Conservation (phyloP, 176 grass and related monocot genomes). For the Oryza meyeriana region DNA sequence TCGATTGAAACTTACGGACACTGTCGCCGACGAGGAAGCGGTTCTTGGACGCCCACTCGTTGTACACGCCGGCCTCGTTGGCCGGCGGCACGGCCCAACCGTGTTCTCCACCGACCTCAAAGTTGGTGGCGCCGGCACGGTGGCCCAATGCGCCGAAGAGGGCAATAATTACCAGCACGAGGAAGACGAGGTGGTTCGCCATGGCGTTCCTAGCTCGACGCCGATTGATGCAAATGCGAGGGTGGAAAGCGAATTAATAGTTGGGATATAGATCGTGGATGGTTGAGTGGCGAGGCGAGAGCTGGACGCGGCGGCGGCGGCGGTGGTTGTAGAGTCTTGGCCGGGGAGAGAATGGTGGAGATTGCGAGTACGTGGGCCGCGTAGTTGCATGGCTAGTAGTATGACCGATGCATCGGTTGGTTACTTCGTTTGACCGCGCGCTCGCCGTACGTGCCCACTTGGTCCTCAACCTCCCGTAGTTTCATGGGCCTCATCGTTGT, state of each 20-base stretch:
- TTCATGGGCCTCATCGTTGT: not conserved
- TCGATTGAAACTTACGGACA: slow-evolving; percentile 44
- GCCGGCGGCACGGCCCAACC: slow-evolving; percentile 60
- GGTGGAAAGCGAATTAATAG: slow-evolving; percentile 24
- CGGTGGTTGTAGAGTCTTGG: not conserved
- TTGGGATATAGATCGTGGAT: not conserved
- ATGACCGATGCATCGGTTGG: not conserved
- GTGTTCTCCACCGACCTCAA: slow-evolving; percentile 67
- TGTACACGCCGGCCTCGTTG: slow-evolving; percentile 38
- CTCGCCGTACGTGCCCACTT: not conserved
- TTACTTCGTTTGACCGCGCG: slow-evolving; percentile 1
- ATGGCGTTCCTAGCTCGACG: not conserved
- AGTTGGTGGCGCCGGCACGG: slow-evolving; percentile 30
- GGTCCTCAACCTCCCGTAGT: not conserved
- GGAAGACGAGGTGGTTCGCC: not conserved
- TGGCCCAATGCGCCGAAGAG: not conserved
- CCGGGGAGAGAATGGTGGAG: slow-evolving; percentile 27
- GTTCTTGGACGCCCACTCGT: slow-evolving; percentile 78
- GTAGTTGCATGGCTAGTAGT: not conserved
- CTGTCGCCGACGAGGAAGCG: slow-evolving; percentile 78
- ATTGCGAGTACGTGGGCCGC: slow-evolving; percentile 10
- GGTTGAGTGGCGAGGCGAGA: not conserved
- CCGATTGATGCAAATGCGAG: not conserved
- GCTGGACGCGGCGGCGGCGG: not conserved
- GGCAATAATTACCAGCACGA: slow-evolving; percentile 9